These are phyloP conservation scores for Aspergillus texensis DNA, from an alignment of 2,329 filamentous ascomycete genomes.

Conservation along the genomic window DNA sequence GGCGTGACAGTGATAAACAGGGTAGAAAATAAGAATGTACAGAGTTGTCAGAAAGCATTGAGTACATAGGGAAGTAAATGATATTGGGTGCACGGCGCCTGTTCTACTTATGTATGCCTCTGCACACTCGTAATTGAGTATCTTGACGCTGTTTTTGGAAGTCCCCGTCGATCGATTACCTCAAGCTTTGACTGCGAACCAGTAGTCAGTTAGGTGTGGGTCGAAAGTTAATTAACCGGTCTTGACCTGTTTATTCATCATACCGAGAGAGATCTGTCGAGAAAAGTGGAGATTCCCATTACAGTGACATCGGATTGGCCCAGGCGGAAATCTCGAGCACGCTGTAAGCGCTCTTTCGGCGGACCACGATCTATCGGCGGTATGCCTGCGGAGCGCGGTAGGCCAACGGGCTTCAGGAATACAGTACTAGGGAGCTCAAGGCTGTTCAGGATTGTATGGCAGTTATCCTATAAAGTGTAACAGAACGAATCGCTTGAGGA, in stretches of 20 bases:
- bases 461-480: too few species aligned
- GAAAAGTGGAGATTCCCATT: not conserved
- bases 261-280: not conserved
- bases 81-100: slow-evolving; percentile 13
- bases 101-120: slow-evolving; percentile 7
- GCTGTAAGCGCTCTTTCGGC: too few species aligned
- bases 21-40: not conserved
- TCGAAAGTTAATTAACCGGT: not conserved
- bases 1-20: not conserved
- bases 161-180: slow-evolving; percentile 15
- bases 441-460: too few species aligned
- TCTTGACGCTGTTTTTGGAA: slow-evolving; percentile 1
- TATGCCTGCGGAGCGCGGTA: too few species aligned
- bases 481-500: too few species aligned
- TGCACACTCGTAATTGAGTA: not conserved
- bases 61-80: slow-evolving; percentile 15
- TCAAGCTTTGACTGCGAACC: slow-evolving; percentile 9
- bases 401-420: too few species aligned
- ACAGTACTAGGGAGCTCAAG: too few species aligned
- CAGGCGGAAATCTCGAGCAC: not conserved
- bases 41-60: slow-evolving; percentile 13
- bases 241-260: not conserved
- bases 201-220: not conserved
- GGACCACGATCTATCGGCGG: too few species aligned
- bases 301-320: not conserved